These are phyloP conservation scores for Hymenoscyphus infarciens DNA, from an alignment of 2,329 filamentous ascomycete species.

Conservation along the genomic window DNA sequence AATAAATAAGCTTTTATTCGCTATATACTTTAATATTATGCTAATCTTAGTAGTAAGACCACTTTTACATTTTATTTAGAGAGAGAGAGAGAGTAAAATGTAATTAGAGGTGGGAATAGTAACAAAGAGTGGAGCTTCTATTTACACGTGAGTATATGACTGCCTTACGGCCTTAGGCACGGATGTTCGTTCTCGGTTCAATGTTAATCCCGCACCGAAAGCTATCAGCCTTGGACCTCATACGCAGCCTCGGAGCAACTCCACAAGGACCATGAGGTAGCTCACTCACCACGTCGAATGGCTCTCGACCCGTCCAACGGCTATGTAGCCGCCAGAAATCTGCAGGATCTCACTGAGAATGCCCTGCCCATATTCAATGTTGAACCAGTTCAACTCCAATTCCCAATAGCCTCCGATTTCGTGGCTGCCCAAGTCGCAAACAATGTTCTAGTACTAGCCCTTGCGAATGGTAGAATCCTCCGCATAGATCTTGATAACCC, in stretches of 20 bases:
- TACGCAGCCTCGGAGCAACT: background rate
- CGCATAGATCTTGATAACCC: constrained; percentile 92
- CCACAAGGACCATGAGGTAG: constrained; percentile 5
- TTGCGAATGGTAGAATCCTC: constrained; percentile 88
- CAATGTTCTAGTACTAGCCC: constrained; percentile 88
- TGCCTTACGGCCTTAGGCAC: background rate
- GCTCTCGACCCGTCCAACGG: constrained; percentile 68
- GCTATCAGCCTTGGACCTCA: constrained; percentile 1
- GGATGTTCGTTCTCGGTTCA: background rate
- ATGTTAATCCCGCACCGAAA: background rate
- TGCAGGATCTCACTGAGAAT: constrained; percentile 56
- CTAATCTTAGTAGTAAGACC: too few species aligned
- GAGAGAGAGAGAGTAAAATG: too few species aligned
- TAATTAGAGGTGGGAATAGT: too few species aligned
- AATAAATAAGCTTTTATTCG: too few species aligned
- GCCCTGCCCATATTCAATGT: constrained; percentile 89
- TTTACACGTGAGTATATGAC: too few species aligned
- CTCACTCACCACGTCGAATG: constrained; percentile 46
- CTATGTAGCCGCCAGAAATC: constrained; percentile 64
- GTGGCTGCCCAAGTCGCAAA: constrained; percentile 96
- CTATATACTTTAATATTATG: too few species aligned
- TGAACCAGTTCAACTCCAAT: constrained; percentile 87
- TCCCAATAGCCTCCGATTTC: constrained; percentile 91
- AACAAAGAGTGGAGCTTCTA: too few species aligned
- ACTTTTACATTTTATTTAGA: too few species aligned